phyloP scores from a whole-genome alignment of 2,329 filamentous ascomycete species.

The Chaetomiaceae sp. region DNA sequence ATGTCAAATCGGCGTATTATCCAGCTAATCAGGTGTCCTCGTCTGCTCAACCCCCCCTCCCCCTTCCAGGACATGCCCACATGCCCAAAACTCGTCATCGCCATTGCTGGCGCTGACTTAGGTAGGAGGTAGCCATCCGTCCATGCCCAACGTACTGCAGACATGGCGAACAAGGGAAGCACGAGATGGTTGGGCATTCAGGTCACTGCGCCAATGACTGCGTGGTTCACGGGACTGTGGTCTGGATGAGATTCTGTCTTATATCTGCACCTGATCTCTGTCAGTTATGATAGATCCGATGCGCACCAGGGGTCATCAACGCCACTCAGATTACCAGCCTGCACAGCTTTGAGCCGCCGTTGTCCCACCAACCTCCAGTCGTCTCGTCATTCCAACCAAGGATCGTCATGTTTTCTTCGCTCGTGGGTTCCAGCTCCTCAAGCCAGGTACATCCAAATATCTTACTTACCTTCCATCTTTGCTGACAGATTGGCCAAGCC shows the following conservation, averaged over 20 bases:
- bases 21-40: not conserved
- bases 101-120: no score
- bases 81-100: not conserved
- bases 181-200: slow-evolving; percentile 13
- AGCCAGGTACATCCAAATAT: not conserved
- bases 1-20: no score
- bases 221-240: no score
- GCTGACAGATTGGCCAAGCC: not conserved
- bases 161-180: not conserved
- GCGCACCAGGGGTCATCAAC: not conserved
- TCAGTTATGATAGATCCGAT: slow-evolving; percentile 21
- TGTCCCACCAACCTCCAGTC: not conserved
- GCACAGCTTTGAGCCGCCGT: not conserved
- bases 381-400: not conserved
- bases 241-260: no score
- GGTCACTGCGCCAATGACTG: not conserved
- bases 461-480: not conserved
- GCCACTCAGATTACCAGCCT: not conserved
- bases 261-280: slow-evolving; percentile 13
- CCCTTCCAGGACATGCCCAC: no score
- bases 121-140: not conserved
- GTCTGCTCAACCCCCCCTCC: no score
- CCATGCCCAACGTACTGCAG: not conserved
- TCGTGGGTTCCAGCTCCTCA: no score
- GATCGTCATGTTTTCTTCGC: not conserved